Evolutionary conservation across 2,329 filamentous ascomycete genomes (phyloP).

Genomic region (Atkinsonella texensis): DNA sequence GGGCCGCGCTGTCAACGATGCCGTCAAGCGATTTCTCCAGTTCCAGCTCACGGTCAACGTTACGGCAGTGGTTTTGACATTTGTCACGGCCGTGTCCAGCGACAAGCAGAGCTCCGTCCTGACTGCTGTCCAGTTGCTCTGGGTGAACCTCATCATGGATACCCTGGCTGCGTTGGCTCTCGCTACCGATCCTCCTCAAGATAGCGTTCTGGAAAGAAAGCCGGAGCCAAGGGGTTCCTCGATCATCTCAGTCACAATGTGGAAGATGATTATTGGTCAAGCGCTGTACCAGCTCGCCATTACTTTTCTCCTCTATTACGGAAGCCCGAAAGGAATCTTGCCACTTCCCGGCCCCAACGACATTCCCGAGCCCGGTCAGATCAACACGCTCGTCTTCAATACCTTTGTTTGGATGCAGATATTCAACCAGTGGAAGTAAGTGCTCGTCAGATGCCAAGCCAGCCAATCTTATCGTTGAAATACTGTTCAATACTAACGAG

Average conservation of each 20-base stretch:
- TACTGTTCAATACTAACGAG: slow-evolving; percentile 4
- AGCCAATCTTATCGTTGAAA: not conserved
- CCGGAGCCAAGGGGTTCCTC: slow-evolving; percentile 44
- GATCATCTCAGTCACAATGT: slow-evolving; percentile 82
- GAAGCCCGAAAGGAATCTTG: slow-evolving; percentile 29
- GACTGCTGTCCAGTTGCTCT: slow-evolving; percentile 81
- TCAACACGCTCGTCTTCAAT: slow-evolving; percentile 86
- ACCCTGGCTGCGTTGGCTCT: slow-evolving; percentile 83
- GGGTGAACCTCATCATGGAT: slow-evolving; percentile 97
- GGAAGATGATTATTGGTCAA: slow-evolving; percentile 98
- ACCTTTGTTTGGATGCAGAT: slow-evolving; percentile 99
- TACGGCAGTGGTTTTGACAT: slow-evolving; percentile 77
- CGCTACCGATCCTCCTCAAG: slow-evolving; percentile 79
- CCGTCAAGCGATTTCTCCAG: slow-evolving; percentile 65
- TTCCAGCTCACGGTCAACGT: slow-evolving; percentile 84
- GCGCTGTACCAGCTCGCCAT: slow-evolving; percentile 76
- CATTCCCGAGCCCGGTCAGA: slow-evolving; percentile 27
- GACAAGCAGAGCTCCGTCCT: slow-evolving; percentile 60
- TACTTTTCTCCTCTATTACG: slow-evolving; percentile 76
- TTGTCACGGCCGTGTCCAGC: slow-evolving; percentile 73
- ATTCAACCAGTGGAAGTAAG: slow-evolving; percentile 92
- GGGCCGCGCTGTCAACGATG: slow-evolving; percentile 67
- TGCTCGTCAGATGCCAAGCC: slow-evolving; percentile 13
- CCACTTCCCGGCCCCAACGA: slow-evolving; percentile 38
- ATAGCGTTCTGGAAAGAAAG: slow-evolving; percentile 68